These are phyloP conservation scores for Beauveria bassiana DNA, from an alignment of 2,329 filamentous ascomycete genomes.

Conservation along the genomic window DNA sequence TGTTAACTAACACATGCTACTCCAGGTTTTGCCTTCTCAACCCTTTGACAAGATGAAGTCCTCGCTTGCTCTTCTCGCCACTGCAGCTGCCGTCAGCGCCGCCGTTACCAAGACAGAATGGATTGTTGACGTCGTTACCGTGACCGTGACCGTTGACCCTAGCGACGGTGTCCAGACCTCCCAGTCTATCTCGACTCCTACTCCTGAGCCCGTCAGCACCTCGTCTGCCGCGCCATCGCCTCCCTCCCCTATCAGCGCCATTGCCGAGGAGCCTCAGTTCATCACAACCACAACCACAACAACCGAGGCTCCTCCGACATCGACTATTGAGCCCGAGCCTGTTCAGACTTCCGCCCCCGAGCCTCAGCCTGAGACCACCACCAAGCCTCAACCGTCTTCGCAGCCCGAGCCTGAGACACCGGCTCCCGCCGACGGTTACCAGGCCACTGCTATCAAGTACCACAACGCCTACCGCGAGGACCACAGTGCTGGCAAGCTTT, in stretches of 20 bases:
- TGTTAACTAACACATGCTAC: constrained; percentile 15
- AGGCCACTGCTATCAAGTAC: constrained; percentile 48
- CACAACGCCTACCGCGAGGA: constrained; percentile 86
- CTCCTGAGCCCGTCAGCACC: constrained; percentile 17
- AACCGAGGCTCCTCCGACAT: constrained; percentile 10
- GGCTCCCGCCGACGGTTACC: constrained; percentile 20
- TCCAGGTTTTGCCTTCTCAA: constrained; percentile 5
- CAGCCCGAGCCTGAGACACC: background rate
- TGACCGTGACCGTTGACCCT: constrained; percentile 35
- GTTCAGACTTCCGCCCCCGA: constrained; percentile 11
- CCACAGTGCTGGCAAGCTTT: constrained; percentile 60
- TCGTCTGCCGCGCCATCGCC: constrained; percentile 13
- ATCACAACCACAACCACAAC: background rate
- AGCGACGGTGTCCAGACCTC: constrained; percentile 19
- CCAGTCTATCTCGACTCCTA: constrained; percentile 13
- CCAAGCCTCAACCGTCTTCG: background rate
- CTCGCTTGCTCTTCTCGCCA: constrained; percentile 37
- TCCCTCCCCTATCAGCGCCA: constrained; percentile 2
- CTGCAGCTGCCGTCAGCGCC: constrained; percentile 37
- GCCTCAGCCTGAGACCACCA: constrained; percentile 5
- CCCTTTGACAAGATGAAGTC: constrained; percentile 39
- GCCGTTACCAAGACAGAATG: constrained; percentile 32
- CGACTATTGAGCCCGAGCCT: constrained; percentile 11
- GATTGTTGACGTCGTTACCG: constrained; percentile 35
- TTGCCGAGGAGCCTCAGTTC: constrained; percentile 10